Evolutionary conservation across 352 stramenopile species (phyloP).

Genomic region (Peronosclerospora sorghi): DNA sequence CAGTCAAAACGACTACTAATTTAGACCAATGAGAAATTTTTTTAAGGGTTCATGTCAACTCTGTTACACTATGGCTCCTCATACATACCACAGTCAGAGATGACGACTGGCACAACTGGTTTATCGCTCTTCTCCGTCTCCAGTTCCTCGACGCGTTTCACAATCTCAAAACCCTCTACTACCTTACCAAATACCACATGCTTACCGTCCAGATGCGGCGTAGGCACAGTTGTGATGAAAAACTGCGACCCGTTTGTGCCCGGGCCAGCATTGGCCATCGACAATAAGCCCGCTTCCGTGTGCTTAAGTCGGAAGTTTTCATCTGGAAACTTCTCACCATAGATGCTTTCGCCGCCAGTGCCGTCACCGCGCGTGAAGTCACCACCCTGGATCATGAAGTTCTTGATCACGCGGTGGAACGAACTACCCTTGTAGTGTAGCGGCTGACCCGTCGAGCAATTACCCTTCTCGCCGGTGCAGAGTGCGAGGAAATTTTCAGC

Average conservation of each 20-base stretch:
- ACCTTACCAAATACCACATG: constrained; percentile 97
- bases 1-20: constrained; percentile 15
- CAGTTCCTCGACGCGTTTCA: constrained; percentile 88
- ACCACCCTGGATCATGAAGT: constrained; percentile 91
- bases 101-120: constrained; percentile 84
- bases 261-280: constrained; percentile 94
- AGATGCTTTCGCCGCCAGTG: constrained; percentile 91
- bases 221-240: constrained; percentile 92
- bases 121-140: constrained; percentile 88
- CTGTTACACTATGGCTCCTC: constrained; percentile 18
- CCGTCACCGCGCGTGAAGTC: constrained; percentile 95
- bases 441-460: constrained; percentile 61
- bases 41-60: no score
- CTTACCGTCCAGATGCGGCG: constrained; percentile 94
- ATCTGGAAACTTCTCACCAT: constrained; percentile 91
- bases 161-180: constrained; percentile 84
- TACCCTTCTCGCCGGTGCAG: constrained; percentile 96
- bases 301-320: constrained; percentile 99
- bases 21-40: constrained; percentile 23
- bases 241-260: constrained; percentile 97
- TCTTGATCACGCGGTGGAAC: constrained; percentile 97
- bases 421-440: constrained; percentile 96
- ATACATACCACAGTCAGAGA: constrained; percentile 93
- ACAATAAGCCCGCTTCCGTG: constrained; percentile 89
- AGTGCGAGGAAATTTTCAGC: constrained; percentile 97